Percentiles rank a stretch among this genome's conserved stretches.
Evolutionary conservation across 2,329 filamentous ascomycete species (phyloP).

Genomic region (Penicillium digitatum): DNA sequence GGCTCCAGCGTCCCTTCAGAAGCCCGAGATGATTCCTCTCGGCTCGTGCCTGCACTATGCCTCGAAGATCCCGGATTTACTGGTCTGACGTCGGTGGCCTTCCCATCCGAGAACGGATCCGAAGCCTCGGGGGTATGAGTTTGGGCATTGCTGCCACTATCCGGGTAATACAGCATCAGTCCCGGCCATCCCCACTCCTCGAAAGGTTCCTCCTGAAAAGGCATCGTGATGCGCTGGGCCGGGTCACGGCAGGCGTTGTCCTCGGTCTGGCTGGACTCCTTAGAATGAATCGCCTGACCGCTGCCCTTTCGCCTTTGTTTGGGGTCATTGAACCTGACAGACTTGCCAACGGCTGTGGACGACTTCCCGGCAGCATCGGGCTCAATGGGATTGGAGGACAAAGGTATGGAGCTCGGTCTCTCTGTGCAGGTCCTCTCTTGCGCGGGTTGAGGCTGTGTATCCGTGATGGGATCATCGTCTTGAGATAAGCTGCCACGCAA

Average conservation of each 20-base stretch:
- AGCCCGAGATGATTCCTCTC: background rate
- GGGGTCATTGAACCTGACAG: background rate
- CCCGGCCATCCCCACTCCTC: conserved; percentile 10
- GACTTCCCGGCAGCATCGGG: background rate
- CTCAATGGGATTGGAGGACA: background rate
- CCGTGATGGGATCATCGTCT: conserved; percentile 7
- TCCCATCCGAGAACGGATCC: conserved; percentile 22
- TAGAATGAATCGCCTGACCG: conserved; percentile 30
- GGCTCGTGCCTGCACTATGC: conserved; percentile 9
- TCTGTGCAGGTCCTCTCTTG: background rate
- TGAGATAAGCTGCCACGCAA: conserved; percentile 10
- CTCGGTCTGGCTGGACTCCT: conserved; percentile 31
- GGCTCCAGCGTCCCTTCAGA: conserved; percentile 5
- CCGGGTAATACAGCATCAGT: conserved; percentile 1
- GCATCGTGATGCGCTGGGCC: conserved; percentile 26
- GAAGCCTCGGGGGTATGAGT: conserved; percentile 7
- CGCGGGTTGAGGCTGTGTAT: background rate
- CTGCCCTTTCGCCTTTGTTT: conserved; percentile 31
- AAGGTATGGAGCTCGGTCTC: background rate
- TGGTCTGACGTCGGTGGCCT: conserved; percentile 3
- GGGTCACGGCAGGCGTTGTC: conserved; percentile 34
- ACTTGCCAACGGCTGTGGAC: background rate
- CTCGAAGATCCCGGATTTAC: conserved; percentile 3
- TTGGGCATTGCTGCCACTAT: background rate
- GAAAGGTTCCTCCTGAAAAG: conserved; percentile 15